Evolutionary conservation across 1,139 yeast species (phyloP), one percentile per base, ranked within the genome.

Genomic region (Candida sp.): DNA sequence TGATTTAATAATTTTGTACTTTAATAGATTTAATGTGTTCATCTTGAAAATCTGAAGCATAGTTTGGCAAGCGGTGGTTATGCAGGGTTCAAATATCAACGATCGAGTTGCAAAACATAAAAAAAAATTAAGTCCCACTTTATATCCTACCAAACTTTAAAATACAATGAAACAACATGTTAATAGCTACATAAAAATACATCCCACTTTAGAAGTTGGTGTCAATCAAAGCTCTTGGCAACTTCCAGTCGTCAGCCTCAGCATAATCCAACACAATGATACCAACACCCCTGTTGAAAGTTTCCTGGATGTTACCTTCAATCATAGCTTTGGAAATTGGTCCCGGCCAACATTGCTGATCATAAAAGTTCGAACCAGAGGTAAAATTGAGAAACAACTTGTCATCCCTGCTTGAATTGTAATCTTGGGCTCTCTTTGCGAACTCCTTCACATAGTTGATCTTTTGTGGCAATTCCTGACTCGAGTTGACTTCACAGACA

Each of bases 291-390:
- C 73, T 78, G 33, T 73, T 77, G 61, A 86, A 80, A 25, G 72
- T 64, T n/a, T 78, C 75, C 43, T 77, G 73, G 52, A 87, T 70
- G n/a, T 77, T 72, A 41, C 78, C 73, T 45, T 72, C 63, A 26
- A 70, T 63, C 71, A 85, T 73, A 32, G 84, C 84, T 51, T 76
- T 69, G 33, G 92, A 83, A 53, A 88, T 83, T 58, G 80, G 78
- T 54, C 81, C 77, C 1, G 96, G 96, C 96, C 96, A 89, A 66
- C 91, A 87, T 49, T 74, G 79, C 48, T 79, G 83, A 68, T 86
- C 84, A 66, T 85, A 86, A 67, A 88, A 86, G 68, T 86, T 87
- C 43, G 93, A 80, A 28, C 89, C 96, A 2, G 92, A 82, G 54
- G 91, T 84, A 66, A 86, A 89, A 70, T 88, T 89, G 58, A 89